A percentile compares a stretch with the other conserved stretches of the same genome.
Conservation (phyloP, 2,329 filamentous ascomycete genomes). For the Sphaerulina populicola region DNA sequence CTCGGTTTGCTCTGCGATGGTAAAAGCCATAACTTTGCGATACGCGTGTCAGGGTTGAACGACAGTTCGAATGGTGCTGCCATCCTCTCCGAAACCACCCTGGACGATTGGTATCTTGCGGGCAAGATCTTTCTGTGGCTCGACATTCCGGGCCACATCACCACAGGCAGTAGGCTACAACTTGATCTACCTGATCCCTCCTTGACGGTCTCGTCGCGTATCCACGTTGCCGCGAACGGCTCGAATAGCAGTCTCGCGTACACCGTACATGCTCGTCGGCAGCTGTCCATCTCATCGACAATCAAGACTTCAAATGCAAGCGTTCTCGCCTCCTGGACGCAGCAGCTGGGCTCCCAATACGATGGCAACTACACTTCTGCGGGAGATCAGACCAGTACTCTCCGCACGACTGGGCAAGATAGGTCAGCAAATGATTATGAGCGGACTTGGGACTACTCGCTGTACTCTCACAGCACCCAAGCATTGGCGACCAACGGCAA, state of each 20-base stretch:
- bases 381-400: constrained; percentile 48
- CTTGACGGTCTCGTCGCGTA: constrained; percentile 45
- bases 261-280: constrained; percentile 49
- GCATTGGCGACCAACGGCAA: constrained; percentile 34
- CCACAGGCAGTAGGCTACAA: constrained; percentile 44
- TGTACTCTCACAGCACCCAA: constrained; percentile 50
- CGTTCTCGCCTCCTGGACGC: constrained; percentile 47
- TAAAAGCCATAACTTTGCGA: constrained; percentile 55
- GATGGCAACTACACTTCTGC: constrained; percentile 47
- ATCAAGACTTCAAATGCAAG: constrained; percentile 45
- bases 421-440: constrained; percentile 33
- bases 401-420: constrained; percentile 46
- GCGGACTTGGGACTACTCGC: constrained; percentile 51
- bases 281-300: constrained; percentile 46
- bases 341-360: constrained; percentile 51
- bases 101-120: constrained; percentile 64
- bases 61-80: constrained; percentile 47
- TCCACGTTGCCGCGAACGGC: constrained; percentile 44
- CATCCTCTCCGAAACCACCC: constrained; percentile 48
- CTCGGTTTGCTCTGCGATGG: constrained; percentile 62
- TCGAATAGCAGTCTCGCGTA: constrained; percentile 51
- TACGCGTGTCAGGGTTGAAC: constrained; percentile 58
- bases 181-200: constrained; percentile 37
- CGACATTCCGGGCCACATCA: constrained; percentile 40
- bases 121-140: constrained; percentile 77